Conservation (phyloP, 768 basidiomycete genomes). For the Auriculariales sp. region DNA sequence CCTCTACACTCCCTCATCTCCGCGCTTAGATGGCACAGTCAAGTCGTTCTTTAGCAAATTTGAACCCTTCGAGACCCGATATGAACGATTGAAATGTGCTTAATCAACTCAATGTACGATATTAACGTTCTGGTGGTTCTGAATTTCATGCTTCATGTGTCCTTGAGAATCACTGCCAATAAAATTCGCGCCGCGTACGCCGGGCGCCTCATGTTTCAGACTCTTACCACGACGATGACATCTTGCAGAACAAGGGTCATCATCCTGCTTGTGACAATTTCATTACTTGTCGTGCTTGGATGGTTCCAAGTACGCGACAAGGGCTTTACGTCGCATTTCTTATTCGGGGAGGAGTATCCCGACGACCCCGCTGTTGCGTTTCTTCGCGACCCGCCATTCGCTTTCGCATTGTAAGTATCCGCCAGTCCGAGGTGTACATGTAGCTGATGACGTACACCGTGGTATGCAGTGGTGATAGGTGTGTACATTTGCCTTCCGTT, state of each 20-base stretch:
- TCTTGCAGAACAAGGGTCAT: background rate
- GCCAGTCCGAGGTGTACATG: background rate
- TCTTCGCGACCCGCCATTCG: background rate
- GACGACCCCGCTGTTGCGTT: background rate
- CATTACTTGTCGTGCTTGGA: background rate
- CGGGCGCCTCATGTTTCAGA: no score
- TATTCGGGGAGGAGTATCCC: background rate
- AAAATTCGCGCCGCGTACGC: no score
- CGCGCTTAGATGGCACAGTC: no score
- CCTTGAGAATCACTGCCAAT: no score
- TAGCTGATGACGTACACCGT: background rate
- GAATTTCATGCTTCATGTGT: no score
- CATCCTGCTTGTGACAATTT: background rate
- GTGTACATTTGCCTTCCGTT: background rate
- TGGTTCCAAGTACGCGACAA: background rate
- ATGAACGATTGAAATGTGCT: no score
- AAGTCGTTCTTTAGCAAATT: no score
- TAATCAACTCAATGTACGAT: no score
- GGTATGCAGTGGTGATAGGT: background rate
- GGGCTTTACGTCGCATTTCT: background rate
- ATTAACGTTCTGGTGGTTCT: no score
- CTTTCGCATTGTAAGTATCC: background rate
- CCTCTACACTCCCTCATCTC: no score
- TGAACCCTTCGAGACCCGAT: no score
- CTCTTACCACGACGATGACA: background rate